Conservation (phyloP, 2,329 filamentous ascomycete species). For the Fusarium sp. region DNA sequence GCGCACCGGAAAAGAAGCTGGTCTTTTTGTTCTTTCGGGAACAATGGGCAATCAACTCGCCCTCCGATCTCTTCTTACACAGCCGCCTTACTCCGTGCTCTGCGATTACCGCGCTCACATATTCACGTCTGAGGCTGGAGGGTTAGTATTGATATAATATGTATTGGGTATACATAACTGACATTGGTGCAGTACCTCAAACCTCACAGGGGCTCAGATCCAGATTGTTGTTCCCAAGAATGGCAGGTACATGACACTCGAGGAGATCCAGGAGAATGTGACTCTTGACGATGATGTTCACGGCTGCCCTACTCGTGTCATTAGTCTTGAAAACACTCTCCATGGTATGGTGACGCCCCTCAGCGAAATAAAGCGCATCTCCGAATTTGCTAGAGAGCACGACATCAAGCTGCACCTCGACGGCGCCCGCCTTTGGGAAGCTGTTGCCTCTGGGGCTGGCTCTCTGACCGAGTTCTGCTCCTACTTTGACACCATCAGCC, state of each 20-base stretch:
- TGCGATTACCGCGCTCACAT: slow-evolving; percentile 87
- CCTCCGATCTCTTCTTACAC: slow-evolving; percentile 81
- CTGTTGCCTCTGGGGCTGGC: slow-evolving; percentile 78
- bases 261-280: slow-evolving; percentile 79
- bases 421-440: slow-evolving; percentile 87
- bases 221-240: slow-evolving; percentile 78
- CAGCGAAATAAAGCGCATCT: slow-evolving; percentile 77
- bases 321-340: slow-evolving; percentile 89
- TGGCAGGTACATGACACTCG: slow-evolving; percentile 79
- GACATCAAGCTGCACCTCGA: slow-evolving; percentile 82
- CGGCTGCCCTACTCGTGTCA: slow-evolving; percentile 83
- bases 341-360: slow-evolving; percentile 85
- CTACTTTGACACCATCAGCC: slow-evolving; percentile 80
- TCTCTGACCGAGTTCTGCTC: slow-evolving; percentile 76
- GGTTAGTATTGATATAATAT: slow-evolving; percentile 56
- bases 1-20: slow-evolving; percentile 82
- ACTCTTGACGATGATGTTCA: slow-evolving; percentile 80
- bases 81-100: slow-evolving; percentile 85
- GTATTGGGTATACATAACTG: not conserved
- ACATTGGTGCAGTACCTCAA: slow-evolving; percentile 70
- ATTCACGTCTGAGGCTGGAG: slow-evolving; percentile 75
- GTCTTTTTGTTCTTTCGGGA: slow-evolving; percentile 86
- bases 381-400: slow-evolving; percentile 75
- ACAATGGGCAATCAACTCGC: slow-evolving; percentile 96
- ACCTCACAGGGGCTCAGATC: slow-evolving; percentile 79